Conservation (phyloP, 2,329 filamentous ascomycete species). For the Fusarium fujikuroi region DNA sequence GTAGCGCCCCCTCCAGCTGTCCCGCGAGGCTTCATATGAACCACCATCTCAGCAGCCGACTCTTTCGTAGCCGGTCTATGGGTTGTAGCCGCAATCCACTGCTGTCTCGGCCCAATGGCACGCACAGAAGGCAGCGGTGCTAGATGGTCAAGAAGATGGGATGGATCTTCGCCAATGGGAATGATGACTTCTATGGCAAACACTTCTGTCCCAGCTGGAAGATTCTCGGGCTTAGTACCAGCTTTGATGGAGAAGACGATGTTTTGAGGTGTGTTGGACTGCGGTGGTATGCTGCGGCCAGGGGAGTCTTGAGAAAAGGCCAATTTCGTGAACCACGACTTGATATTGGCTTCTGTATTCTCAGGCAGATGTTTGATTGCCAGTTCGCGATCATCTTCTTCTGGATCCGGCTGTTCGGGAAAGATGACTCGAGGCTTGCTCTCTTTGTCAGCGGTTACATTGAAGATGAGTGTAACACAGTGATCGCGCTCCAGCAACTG, state of each 20-base stretch:
- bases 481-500: not conserved
- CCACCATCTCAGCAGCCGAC: not conserved
- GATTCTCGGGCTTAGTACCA: rapidly evolving
- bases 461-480: not conserved
- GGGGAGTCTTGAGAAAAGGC: not conserved
- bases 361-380: not conserved
- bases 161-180: not conserved
- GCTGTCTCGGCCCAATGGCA: not conserved
- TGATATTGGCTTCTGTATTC: not conserved
- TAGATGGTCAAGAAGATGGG: not conserved
- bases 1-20: not conserved
- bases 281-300: not conserved
- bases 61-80: not conserved
- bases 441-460: not conserved
- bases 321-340: not conserved
- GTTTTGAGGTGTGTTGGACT: not conserved
- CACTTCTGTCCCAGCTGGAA: not conserved
- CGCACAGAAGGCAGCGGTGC: not conserved
- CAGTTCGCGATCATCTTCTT: not conserved
- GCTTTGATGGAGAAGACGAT: not conserved
- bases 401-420: not conserved
- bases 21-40: not conserved
- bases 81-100: not conserved
- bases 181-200: not conserved
- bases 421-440: not conserved